Evolutionary conservation across 208 protist genomes (phyloP), one percentile per base, ranked within the genome.

Genomic region (Entamoeba dispar): DNA sequence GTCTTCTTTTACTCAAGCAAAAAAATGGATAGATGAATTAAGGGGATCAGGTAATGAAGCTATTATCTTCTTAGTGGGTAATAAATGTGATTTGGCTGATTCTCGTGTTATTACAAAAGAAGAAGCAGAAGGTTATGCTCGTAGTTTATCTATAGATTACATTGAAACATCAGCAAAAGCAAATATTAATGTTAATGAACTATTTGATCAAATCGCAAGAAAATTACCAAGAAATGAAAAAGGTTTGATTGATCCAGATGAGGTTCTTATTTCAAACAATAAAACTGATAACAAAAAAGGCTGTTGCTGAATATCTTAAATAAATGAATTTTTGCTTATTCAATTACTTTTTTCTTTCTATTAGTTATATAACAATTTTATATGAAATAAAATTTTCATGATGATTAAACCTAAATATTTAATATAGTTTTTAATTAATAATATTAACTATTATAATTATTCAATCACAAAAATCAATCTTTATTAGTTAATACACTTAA

Each of bases 1-100:
- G 61, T 77, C 61, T 38, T 93, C 93, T 17, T 94, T 92, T 47
- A 91, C 92, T 69, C 90, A 93, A 38, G 94, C 93, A 10, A 91
- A 94, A n/a, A 94, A 69, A 47, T 94, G 94, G 94, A 50, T 93
- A 8, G 22, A 73, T 6, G 93, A 94, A 31, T 50, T 94, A 4
- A 92, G 91, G 49, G 19, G n/a, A 10, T 77, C 61, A 34, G 61
- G 27, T 14, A 77, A 77, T 77, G 61, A 77, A 22, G 27, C 61
- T 7, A 77, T 77, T 7, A 77, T 77, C 8, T 77, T 77, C 19
- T 77, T 77, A 27, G 61, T 77, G 0, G 61, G 61, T n/a, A 77
- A 77, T 27, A 77, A 77, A 34, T 77, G 61, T 77, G 61, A 77
- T 34, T 77, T 77, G 61, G 61, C 0, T 7, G 5, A 34, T 34